Conservation (phyloP, 495 filamentous ascomycete genomes). For the Podospora australis region DNA sequence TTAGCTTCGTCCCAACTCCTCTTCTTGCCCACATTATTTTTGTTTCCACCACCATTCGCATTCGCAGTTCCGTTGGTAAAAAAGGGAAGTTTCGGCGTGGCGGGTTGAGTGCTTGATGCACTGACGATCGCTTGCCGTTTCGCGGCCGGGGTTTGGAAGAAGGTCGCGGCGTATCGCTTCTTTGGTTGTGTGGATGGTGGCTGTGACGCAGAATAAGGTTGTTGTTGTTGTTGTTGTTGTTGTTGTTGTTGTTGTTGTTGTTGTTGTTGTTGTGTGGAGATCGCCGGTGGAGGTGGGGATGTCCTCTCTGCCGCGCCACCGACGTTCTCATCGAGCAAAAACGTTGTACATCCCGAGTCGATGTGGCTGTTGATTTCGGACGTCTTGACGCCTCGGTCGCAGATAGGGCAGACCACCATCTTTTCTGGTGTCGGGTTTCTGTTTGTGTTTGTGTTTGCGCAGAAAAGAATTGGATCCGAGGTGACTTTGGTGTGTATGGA, state of each 20-base stretch:
- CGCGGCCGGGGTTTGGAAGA: conserved; percentile 70
- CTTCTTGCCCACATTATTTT: conserved; percentile 21
- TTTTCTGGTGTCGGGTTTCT: too few relatives aligned
- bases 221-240: too few relatives aligned
- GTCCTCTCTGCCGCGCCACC: conserved; percentile 4
- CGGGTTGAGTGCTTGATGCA: conserved; percentile 9
- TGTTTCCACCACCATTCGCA: conserved; percentile 17
- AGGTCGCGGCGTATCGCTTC: conserved; percentile 55
- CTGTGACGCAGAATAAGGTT: conserved; percentile 9
- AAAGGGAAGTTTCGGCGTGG: background rate
- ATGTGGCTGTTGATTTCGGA: conserved; percentile 84
- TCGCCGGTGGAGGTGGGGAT: conserved; percentile 22
- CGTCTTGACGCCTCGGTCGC: conserved; percentile 66
- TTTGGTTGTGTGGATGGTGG: conserved; percentile 28
- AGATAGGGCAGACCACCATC: conserved; percentile 78
- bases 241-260: too few relatives aligned
- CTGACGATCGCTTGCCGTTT: conserved; percentile 39
- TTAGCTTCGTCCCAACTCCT: conserved; percentile 39
- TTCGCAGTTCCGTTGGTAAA: conserved; percentile 13
- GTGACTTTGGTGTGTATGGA: too few relatives aligned
- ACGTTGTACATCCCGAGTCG: conserved; percentile 70
- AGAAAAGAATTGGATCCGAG: too few relatives aligned
- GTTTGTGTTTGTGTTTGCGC: too few relatives aligned
- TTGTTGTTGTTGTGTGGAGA: conserved; percentile 44
- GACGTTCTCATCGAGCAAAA: conserved; percentile 31